phyloP scores from a whole-genome alignment of 768 basidiomycete species.

The Russula brevipes region DNA sequence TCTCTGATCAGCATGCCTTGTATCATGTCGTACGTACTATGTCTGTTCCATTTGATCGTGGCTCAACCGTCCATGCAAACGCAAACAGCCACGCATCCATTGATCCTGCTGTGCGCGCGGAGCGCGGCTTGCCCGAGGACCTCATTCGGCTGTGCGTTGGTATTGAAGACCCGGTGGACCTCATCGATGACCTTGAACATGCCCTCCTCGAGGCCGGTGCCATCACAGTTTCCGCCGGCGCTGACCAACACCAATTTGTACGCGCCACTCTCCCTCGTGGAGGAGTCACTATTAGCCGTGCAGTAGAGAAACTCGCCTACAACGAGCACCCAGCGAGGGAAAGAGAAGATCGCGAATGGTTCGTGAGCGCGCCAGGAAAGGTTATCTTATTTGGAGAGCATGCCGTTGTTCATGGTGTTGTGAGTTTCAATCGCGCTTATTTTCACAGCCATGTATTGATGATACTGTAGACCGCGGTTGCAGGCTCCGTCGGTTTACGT shows the following conservation, averaged over 20 bases:
- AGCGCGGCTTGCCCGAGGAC: conserved; percentile 95
- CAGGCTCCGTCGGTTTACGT: conserved; percentile 90
- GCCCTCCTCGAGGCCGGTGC: conserved; percentile 91
- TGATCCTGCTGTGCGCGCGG: conserved; percentile 91
- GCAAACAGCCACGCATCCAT: conserved; percentile 86
- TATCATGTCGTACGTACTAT: conserved; percentile 87
- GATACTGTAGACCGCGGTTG: conserved; percentile 73
- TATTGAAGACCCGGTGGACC: conserved; percentile 90
- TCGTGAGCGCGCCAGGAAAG: conserved; percentile 95
- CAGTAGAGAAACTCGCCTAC: conserved; percentile 62
- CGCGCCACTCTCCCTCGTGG: conserved; percentile 36
- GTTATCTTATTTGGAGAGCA: conserved; percentile 98
- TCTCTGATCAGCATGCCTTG: conserved; percentile 99
- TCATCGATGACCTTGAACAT: conserved; percentile 91
- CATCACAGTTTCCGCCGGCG: conserved; percentile 51
- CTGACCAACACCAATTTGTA: conserved; percentile 46
- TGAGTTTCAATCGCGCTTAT: conserved; percentile 41
- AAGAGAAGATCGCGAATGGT: conserved; percentile 54
- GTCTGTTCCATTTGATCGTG: conserved; percentile 3
- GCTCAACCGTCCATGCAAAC: conserved; percentile 4
- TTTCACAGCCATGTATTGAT: conserved; percentile 11
- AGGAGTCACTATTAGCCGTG: conserved; percentile 43
- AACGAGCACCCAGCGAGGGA: conserved; percentile 31
- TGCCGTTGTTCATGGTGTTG: conserved; percentile 95
- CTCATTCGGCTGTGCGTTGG: conserved; percentile 97